These are phyloP conservation scores for Taphrina pruni DNA, from an alignment of 1,139 yeast species.

Conservation along the genomic window DNA sequence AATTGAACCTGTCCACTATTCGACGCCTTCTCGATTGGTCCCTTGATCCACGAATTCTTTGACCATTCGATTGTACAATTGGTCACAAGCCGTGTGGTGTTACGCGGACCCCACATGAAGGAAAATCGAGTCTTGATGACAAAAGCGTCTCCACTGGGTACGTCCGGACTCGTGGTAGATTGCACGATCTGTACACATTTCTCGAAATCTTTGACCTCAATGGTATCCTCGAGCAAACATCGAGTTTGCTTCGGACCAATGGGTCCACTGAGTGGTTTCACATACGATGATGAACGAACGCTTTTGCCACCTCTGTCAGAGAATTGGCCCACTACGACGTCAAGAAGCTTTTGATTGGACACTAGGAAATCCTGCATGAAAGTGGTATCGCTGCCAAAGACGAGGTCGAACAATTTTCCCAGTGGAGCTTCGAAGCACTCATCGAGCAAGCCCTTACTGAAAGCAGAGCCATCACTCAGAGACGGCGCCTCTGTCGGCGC, in stretches of 20 bases:
- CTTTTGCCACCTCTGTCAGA: slow-evolving; percentile 56
- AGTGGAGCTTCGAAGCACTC: slow-evolving; percentile 74
- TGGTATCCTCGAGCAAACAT: slow-evolving; percentile 75
- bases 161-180: slow-evolving; percentile 84
- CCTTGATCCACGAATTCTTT: slow-evolving; percentile 80
- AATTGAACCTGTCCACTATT: slow-evolving; percentile 86
- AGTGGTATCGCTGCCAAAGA: slow-evolving; percentile 76
- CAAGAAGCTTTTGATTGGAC: slow-evolving; percentile 73
- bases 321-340: slow-evolving; percentile 60
- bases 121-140: slow-evolving; percentile 68
- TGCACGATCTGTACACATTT: slow-evolving; percentile 66
- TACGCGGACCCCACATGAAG: slow-evolving; percentile 77
- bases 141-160: slow-evolving; percentile 89
- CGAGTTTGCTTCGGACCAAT: slow-evolving; percentile 95
- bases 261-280: slow-evolving; percentile 79
- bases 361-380: slow-evolving; percentile 62
- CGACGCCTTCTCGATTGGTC: slow-evolving; percentile 85
- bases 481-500: slow-evolving; percentile 61
- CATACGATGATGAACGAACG: slow-evolving; percentile 67
- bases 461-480: slow-evolving; percentile 57
- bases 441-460: slow-evolving; percentile 68
- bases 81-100: slow-evolving; percentile 68
- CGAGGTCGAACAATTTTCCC: slow-evolving; percentile 71
- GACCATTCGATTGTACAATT: slow-evolving; percentile 82
- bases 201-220: slow-evolving; percentile 68